Conservation (phyloP, 2,329 filamentous ascomycete genomes). For the Bisporella sp. region DNA sequence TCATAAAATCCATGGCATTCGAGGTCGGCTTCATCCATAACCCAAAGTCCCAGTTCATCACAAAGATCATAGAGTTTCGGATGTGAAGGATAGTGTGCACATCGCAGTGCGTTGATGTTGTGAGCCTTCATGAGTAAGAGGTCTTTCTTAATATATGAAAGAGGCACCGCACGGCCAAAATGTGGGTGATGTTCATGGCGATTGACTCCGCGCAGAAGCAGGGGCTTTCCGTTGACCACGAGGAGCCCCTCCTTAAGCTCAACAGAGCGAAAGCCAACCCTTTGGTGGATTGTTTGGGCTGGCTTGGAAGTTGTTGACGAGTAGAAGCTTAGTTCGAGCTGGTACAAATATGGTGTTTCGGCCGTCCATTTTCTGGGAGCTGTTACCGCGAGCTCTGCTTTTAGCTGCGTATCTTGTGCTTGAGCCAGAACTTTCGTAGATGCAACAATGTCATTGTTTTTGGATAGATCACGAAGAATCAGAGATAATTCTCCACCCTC, state of each 20-base stretch:
- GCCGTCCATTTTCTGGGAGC: conserved; percentile 63
- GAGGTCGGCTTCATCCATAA: conserved; percentile 44
- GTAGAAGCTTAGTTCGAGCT: conserved; percentile 36
- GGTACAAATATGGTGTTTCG: conserved; percentile 57
- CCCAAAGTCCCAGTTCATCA: conserved; percentile 61
- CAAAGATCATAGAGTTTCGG: conserved; percentile 51
- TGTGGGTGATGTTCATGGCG: conserved; percentile 42
- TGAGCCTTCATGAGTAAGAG: conserved; percentile 61
- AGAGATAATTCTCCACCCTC: conserved; percentile 1
- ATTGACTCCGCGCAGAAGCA: conserved; percentile 59
- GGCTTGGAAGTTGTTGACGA: conserved; percentile 28
- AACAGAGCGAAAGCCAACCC: conserved; percentile 56
- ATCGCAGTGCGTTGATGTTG: conserved; percentile 65
- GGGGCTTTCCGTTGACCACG: conserved; percentile 53
- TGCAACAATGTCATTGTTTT: conserved; percentile 1
- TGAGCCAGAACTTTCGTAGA: neutral
- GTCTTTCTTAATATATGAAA: conserved; percentile 51
- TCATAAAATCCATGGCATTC: conserved; percentile 44
- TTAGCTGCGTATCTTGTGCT: neutral
- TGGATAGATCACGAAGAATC: conserved; percentile 6
- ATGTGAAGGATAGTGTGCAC: conserved; percentile 62
- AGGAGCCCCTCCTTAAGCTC: conserved; percentile 55
- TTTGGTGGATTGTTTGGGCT: conserved; percentile 34
- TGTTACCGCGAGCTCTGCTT: conserved; percentile 26
- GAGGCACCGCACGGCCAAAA: conserved; percentile 42